A percentile compares a stretch with the other conserved stretches of the same genome.
Conservation (phyloP, 805 yeast genomes). For the Candida ovalis region DNA sequence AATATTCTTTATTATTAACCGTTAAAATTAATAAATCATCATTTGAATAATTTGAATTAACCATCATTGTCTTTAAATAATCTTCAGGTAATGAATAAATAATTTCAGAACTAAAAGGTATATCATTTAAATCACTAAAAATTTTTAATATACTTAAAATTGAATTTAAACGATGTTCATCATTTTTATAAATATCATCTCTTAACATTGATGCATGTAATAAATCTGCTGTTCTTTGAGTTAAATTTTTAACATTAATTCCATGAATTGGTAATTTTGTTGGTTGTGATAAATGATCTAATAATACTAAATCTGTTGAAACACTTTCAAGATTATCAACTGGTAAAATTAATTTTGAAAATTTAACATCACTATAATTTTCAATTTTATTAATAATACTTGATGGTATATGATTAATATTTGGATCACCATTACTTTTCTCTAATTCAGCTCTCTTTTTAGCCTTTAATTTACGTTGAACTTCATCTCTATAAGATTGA, state of each 20-base stretch:
- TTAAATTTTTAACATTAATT: conserved; percentile 52
- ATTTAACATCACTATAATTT: conserved; percentile 14
- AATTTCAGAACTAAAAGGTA: conserved; percentile 31
- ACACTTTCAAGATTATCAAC: conserved; percentile 27
- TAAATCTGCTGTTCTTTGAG: conserved; percentile 67
- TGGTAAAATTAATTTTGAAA: conserved; percentile 24
- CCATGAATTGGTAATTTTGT: conserved; percentile 39
- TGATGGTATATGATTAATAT: conserved; percentile 28
- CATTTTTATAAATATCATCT: conserved; percentile 15
- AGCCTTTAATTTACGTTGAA: conserved; percentile 29
- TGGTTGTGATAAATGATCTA: conserved; percentile 26
- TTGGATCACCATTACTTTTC: conserved; percentile 19
- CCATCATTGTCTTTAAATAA: conserved; percentile 19
- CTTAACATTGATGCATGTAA: conserved; percentile 54
- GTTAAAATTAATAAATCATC: conserved; percentile 25
- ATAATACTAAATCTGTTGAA: conserved; percentile 26
- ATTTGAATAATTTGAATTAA: conserved; percentile 14
- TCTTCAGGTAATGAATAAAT: conserved; percentile 28
- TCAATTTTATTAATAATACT: conserved; percentile 17
- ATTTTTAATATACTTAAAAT: conserved; percentile 30
- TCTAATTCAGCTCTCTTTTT: conserved; percentile 13
- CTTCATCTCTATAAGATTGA: conserved; percentile 50
- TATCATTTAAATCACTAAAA: conserved; percentile 28
- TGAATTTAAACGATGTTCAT: conserved; percentile 35
- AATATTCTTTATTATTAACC: conserved; percentile 21